A percentile compares a stretch with the other conserved stretches of the same genome.
Evolutionary conservation across 2,329 filamentous ascomycete genomes (phyloP).

Genomic region (Fusarium globosum): DNA sequence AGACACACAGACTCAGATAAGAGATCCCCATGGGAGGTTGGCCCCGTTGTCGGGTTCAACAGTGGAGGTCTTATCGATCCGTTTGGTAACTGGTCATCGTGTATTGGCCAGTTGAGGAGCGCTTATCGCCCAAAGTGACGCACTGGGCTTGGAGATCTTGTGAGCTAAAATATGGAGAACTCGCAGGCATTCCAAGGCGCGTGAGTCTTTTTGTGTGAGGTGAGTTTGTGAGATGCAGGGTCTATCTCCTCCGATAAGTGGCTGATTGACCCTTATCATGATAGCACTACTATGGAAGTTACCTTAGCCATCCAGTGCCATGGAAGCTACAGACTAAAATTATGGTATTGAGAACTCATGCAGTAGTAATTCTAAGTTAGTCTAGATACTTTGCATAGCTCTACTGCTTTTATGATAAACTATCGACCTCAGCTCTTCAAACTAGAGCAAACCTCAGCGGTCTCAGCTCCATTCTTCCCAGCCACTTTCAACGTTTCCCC

Average conservation of each 20-base stretch:
- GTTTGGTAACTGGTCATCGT: slow-evolving; percentile 35
- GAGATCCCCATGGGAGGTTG: not conserved
- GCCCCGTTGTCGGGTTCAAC: slow-evolving; percentile 33
- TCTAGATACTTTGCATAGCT: not conserved
- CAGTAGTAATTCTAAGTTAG: too few relatives aligned
- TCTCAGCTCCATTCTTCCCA: slow-evolving; percentile 3
- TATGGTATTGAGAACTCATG: not conserved
- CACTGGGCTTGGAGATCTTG: slow-evolving; percentile 39
- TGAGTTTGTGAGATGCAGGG: slow-evolving; percentile 9
- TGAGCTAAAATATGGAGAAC: slow-evolving; percentile 43
- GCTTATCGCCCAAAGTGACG: slow-evolving; percentile 42
- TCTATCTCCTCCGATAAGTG: slow-evolving; percentile 13
- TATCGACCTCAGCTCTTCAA: not conserved
- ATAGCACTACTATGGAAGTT: not conserved
- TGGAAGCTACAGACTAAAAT: not conserved
- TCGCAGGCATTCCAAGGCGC: slow-evolving; percentile 15
- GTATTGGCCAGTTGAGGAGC: slow-evolving; percentile 38
- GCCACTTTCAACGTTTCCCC: slow-evolving; percentile 37
- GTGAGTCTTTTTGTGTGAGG: slow-evolving; percentile 20
- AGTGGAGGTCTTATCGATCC: slow-evolving; percentile 33
- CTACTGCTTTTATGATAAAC: not conserved
- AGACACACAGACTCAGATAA: slow-evolving; percentile 12
- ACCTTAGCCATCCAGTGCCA: not conserved
- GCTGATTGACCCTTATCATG: not conserved
- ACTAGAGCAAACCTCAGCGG: not conserved